Base-by-base conservation (phyloP, 2,329 filamentous ascomycete genomes). In the Fusarium foetens region DNA sequence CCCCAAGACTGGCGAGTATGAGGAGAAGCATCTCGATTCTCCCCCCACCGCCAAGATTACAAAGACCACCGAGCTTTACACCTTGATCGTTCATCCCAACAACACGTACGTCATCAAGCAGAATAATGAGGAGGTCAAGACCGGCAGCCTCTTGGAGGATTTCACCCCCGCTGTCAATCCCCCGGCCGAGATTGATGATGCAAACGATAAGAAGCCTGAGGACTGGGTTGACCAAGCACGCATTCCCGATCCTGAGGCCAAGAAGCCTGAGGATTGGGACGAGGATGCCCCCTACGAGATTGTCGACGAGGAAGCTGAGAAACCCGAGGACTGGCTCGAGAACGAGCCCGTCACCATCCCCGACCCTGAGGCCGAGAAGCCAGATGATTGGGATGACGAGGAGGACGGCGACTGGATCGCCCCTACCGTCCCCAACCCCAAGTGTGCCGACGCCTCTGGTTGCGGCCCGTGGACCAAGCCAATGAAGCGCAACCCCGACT, bases 341-440 rank as follows among this genome's bases (percentile, higher is more conserved):
- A 87, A 94, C 72, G 96, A 98, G 87, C 90, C 95, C 74, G 85
- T 89, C 71, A 93, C 90, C 75, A 87, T 98, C 69, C 89, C 95
- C 64, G 96, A 99, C 86, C 96, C 96, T 62, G 94, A 97, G 86
- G 94, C 95, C 57, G 88, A 93, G 87, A 99, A 98, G 92, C 96
- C 96, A 71, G 95, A 97, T 86, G 96, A 98, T 82, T 99, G 96
- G 96, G 95, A 98, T 85, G 95, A 99, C 67, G 96, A 99, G 87
- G 96, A 99, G 87, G 96, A 99, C 83, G 96, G 96, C 83, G 96
- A 99, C 87, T 99, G 95, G 94, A 84, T 97, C 76, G 86, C 95
- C 58, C 96, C 95, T 65, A 94, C 91, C 61, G 90, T 99, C 61
- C 89, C 94, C 82, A 98, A 99, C 91, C 93, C 95, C 84, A 97